Evolutionary conservation across 2,329 filamentous ascomycete species (phyloP), one percentile per base, ranked within the genome.

Genomic region (Sclerotinia glacialis): DNA sequence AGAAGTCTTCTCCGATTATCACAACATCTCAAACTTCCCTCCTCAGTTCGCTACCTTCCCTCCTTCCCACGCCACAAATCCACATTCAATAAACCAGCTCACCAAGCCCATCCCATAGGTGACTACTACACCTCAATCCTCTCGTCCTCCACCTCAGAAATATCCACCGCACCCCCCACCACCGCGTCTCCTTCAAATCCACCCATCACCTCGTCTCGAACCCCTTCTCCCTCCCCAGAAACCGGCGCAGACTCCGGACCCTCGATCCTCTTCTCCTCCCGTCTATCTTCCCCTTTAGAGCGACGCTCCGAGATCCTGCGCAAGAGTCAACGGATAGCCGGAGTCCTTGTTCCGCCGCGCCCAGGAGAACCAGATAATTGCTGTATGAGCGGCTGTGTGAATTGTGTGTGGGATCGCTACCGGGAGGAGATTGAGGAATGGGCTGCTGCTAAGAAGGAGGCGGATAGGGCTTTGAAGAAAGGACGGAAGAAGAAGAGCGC

Each of bases 361-460:
- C 95, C 95, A 1, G 84, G 87, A 58, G 94, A 99, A 78, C 95
- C 95, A 4, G 95, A 98, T 74, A 97, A 99, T 76, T 99, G 95
- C 83, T 99, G 95, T 79, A 99, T 99, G 95, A 95, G 91, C 75
- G 95, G 95, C 3, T 99, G 95, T 77, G 94, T 97, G 59, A 93
- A 98, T 77, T 99, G 95, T 78, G 95, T 98, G 3, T 98, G 93
- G 93, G 93, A 97, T 73, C 83, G 87, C 64, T 98, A 89, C 78
- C 85, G 93, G 11, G 94, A 99, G 71, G 95, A 98, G 63, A 83
- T 98, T 79, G 93, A 98, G 77, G 90, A 91, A 67, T 98, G 93
- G 92, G 89, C 88, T 5, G 80, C 81, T 18, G 84, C 87, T 67
- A 85, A 84, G 46, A 76, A 74, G 70, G 68, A 67, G 23, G 60